Base-by-base conservation (phyloP, 2,329 filamentous ascomycete species). In the Exophiala lecanii-corni region DNA sequence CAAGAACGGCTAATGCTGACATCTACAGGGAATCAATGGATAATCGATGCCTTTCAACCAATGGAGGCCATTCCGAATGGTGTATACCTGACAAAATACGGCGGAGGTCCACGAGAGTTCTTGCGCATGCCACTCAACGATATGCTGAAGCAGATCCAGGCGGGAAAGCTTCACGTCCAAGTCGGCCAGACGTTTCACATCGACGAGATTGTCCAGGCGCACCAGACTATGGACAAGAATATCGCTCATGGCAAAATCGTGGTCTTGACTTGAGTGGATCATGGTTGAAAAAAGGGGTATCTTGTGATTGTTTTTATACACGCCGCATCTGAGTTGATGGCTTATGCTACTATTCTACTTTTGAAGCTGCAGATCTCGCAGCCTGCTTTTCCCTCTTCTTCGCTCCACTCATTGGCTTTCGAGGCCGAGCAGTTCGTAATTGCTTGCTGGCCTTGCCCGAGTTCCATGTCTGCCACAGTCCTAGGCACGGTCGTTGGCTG, bases 191-290 rank as follows among this genome's bases (percentile, higher is more conserved):
- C 63, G 0, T 71, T 72, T 46, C 55, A 57, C 37, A 55, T 73
- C 28, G 65, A 71, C 32, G 59, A 72, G 37, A 70, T 73, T 57
- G 66, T 63, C 1, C 62, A 71, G 44, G 71, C 68, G 2, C 70
- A 73, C 58, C 52, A 57, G 15, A 56, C 58, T 33, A 72, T 72
- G 69, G 70, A 73, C 45, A 58, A 62, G 34, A 69, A 68, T 48
- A 59, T 55, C 26, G 69, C 66, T 1, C 62, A 62, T 9, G 70
- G 68, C 9, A 73, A 72, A 50, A 65, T 72, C 36, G 69, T 72
- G 2, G 59, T 72, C n/a, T 43, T 60, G 31, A 50, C 47, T 12
- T 17, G 33, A 35, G 12, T 35, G 6, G 16, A 35, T 19, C 33
- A 35, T 18, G 17, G 6, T n/a, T 35, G 30, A 13, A 13, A 5